Evolutionary conservation across 148 eudicot species (phyloP).

Genomic region (Vaccinium corymbosum): DNA sequence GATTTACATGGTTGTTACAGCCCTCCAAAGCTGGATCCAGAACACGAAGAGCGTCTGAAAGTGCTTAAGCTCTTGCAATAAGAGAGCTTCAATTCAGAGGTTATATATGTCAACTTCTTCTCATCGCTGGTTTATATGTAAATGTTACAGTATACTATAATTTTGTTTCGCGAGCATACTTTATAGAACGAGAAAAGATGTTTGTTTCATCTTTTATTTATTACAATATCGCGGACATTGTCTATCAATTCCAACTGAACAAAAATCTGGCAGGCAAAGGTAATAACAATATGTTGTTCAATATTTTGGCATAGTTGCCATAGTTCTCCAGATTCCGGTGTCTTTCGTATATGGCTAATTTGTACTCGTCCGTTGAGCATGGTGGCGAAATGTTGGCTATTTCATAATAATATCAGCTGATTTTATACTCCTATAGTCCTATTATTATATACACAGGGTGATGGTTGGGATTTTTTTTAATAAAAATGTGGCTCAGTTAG

Average conservation of each 20-base stretch:
- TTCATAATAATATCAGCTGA: neutral
- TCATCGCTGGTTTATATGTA: neutral
- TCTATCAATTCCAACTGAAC: neutral
- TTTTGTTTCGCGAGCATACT: neutral
- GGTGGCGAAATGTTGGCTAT: neutral
- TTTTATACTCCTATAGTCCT: neutral
- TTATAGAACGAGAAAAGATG: neutral
- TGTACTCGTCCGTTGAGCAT: neutral
- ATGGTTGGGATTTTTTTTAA: neutral
- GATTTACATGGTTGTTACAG: constrained; percentile 69
- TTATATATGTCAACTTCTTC: neutral
- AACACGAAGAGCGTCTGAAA: constrained; percentile 65
- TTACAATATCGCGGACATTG: neutral
- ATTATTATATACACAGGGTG: no score
- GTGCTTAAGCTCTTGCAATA: constrained; percentile 67
- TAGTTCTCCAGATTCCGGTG: neutral
- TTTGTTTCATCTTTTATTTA: neutral
- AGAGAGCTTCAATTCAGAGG: neutral
- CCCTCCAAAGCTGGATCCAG: constrained; percentile 65
- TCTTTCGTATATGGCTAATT: no score
- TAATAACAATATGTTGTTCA: neutral
- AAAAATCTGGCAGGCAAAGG: neutral
- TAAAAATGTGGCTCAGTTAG: neutral
- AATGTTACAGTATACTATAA: neutral
- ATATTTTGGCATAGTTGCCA: neutral